Evolutionary conservation across 169 alveolate species (phyloP).

Genomic region (Eimeria sp.): DNA sequence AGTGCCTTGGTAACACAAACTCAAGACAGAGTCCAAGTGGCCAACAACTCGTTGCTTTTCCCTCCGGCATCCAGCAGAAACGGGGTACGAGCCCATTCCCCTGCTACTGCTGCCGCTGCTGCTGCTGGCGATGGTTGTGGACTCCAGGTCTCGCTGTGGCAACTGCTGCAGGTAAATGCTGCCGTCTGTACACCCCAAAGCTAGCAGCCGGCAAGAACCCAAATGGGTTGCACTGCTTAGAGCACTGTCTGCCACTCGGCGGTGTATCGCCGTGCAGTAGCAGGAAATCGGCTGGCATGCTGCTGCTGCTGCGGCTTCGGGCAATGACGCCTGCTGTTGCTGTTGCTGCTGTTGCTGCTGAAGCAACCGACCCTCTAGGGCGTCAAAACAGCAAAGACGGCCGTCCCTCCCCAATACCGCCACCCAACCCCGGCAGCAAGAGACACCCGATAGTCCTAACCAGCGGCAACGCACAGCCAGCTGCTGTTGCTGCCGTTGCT

Average conservation of each 20-base stretch:
- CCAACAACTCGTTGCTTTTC: slow-evolving; percentile 24
- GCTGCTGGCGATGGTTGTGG: slow-evolving; percentile 9
- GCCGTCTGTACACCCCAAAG: slow-evolving; percentile 19
- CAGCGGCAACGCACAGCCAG: slow-evolving; percentile 66
- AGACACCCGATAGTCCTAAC: slow-evolving; percentile 40
- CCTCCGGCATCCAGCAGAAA: background rate
- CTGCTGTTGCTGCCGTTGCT: slow-evolving; percentile 58
- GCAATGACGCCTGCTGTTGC: background rate
- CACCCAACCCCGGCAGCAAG: slow-evolving; percentile 46
- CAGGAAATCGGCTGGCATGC: background rate
- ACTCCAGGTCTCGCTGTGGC: background rate
- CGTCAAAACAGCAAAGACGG: slow-evolving; percentile 25
- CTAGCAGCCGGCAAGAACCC: slow-evolving; percentile 3
- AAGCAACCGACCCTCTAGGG: slow-evolving; percentile 24
- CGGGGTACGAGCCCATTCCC: background rate
- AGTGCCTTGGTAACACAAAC: slow-evolving; percentile 23
- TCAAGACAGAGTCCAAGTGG: slow-evolving; percentile 73
- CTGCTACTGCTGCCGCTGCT: slow-evolving; percentile 18
- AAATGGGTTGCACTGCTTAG: slow-evolving; percentile 27
- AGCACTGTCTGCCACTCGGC: background rate
- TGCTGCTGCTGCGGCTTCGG: background rate
- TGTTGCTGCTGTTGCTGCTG: slow-evolving; percentile 37
- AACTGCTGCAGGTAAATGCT: background rate
- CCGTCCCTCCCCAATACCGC: slow-evolving; percentile 64
- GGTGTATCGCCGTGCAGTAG: slow-evolving; percentile 6